Base-by-base conservation (phyloP, 257 asterid species). In the Plectranthus barbatus region DNA sequence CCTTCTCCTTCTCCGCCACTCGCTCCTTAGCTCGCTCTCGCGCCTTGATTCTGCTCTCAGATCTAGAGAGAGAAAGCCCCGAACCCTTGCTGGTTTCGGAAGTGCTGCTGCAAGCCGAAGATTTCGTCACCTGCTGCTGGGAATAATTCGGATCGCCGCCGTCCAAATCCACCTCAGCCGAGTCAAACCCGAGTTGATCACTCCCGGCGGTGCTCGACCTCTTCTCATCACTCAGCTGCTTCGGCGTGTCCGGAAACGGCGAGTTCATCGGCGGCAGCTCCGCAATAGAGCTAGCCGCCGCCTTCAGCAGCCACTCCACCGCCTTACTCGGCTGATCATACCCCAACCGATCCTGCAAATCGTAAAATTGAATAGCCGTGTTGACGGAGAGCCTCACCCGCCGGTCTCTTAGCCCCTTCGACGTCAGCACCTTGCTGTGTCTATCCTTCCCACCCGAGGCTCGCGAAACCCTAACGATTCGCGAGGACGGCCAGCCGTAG, bases 301-400 rank as follows among this genome's bases (percentile, higher is more conserved):
- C 95, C 60, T 82, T 85, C 17, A 91, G 76, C 66, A 91, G 79
- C 97, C 97, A 91, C 74, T 91, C 98, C 54, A 91, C 86, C 66
- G 96, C 97, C 81, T 91, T 87, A n/a, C n/a, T n/a, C n/a, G n/a
- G n/a, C n/a, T n/a, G n/a, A n/a, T n/a, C n/a, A n/a, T n/a, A n/a
- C n/a, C 97, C 96, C 41, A 90, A 77, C 1, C 97, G 80, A 14
- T 91, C 98, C 68, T 85, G 98, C 21, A 91, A 74, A 73, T 91
- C 96, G 20, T 87, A 87, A 70, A 91, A 88, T 41, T 88, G 91
- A 55, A 91, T 86, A 2, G 98, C 95, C 2, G 98, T 91, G 77
- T 81, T 77, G 7, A 90, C 93, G 0, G 96, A 87, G 1, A 91
- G 80, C 56, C 96, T 77, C 39, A 91, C 85, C 14, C 96, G 84